phyloP scores from a whole-genome alignment of 2,329 filamentous ascomycete genomes.

The Furcasterigmium sp. region DNA sequence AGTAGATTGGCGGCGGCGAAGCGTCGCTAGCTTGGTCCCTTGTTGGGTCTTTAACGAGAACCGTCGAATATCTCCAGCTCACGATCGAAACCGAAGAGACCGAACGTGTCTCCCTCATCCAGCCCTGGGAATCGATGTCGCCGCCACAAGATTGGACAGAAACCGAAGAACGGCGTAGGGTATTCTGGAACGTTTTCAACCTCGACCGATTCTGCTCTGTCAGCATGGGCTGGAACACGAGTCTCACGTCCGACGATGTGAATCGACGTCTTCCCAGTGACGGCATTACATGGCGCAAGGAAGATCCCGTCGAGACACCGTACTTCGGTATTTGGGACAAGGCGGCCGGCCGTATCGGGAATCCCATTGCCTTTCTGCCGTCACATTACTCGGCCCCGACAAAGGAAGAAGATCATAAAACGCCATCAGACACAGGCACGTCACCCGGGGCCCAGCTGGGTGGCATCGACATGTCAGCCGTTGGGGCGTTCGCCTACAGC shows the following conservation, averaged over 20 bases:
- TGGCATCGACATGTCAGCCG: slow-evolving; percentile 21
- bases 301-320: slow-evolving; percentile 25
- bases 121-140: slow-evolving; percentile 19
- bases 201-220: slow-evolving; percentile 26
- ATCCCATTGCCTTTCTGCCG: slow-evolving; percentile 23
- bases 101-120: slow-evolving; percentile 17
- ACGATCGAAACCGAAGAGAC: slow-evolving; percentile 16
- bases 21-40: slow-evolving; percentile 10
- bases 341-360: slow-evolving; percentile 24
- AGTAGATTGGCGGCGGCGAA: slow-evolving; percentile 11
- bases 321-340: slow-evolving; percentile 35
- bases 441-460: slow-evolving; percentile 6
- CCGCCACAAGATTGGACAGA: slow-evolving; percentile 18
- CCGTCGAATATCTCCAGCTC: slow-evolving; percentile 16
- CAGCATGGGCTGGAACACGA: slow-evolving; percentile 29
- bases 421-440: slow-evolving; percentile 1
- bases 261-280: slow-evolving; percentile 28
- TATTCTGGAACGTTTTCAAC: slow-evolving; percentile 31
- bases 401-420: slow-evolving; percentile 13
- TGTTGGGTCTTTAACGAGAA: slow-evolving; percentile 10
- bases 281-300: slow-evolving; percentile 25
- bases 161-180: slow-evolving; percentile 25
- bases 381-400: slow-evolving; percentile 3
- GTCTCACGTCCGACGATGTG: slow-evolving; percentile 26
- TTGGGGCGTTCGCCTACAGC: slow-evolving; percentile 31